Conservation (phyloP, 306 rosid genomes). For the Ziziphus jujuba region DNA sequence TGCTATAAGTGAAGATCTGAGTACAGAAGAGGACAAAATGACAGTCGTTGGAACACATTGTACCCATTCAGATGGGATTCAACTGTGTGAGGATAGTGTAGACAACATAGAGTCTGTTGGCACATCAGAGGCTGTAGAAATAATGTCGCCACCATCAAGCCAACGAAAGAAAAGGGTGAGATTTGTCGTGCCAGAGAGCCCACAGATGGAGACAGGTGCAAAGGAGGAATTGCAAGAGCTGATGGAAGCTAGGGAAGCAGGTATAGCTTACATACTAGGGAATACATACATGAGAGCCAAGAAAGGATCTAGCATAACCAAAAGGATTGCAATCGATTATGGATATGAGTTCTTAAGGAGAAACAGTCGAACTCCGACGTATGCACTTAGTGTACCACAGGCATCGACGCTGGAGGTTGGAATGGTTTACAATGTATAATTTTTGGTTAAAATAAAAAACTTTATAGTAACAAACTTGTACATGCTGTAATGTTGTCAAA, state of each 20-base stretch:
- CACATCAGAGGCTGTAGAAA: constrained; percentile 51
- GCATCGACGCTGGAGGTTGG: constrained; percentile 89
- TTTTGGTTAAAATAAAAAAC: constrained; percentile 18
- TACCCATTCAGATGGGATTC: constrained; percentile 40
- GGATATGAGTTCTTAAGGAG: constrained; percentile 86
- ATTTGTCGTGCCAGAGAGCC: constrained; percentile 76
- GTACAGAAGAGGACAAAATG: constrained; percentile 49
- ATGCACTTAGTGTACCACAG: constrained; percentile 58
- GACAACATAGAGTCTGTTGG: constrained; percentile 25
- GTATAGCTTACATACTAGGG: constrained; percentile 82
- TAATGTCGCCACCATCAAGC: constrained; percentile 55
- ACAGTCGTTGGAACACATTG: constrained; percentile 72
- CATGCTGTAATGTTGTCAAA: constrained; percentile 34
- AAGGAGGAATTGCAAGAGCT: constrained; percentile 69
- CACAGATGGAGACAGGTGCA: constrained; percentile 42
- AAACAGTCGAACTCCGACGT: constrained; percentile 64
- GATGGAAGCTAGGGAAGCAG: constrained; percentile 83
- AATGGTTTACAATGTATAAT: constrained; percentile 72
- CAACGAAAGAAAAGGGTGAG: constrained; percentile 66
- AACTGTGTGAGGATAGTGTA: constrained; percentile 29
- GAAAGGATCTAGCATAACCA: constrained; percentile 64
- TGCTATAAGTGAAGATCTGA: constrained; percentile 29
- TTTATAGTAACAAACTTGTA: constrained; percentile 34
- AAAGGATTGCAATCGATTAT: constrained; percentile 59
- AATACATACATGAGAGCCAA: constrained; percentile 77